Base-by-base conservation (phyloP, 2,329 filamentous ascomycete genomes). In the Madurella fahalii region DNA sequence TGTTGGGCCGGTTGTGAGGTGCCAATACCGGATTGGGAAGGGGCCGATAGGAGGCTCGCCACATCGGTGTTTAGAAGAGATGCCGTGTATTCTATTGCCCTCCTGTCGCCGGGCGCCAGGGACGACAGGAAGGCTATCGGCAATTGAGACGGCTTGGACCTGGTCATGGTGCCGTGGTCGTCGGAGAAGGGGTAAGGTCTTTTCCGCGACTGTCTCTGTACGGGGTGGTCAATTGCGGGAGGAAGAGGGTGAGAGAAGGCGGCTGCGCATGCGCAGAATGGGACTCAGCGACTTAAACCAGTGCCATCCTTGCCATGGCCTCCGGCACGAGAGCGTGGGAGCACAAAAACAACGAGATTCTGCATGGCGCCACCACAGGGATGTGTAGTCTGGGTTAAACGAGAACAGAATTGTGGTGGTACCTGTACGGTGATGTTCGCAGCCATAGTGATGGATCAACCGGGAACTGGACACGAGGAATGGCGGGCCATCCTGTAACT, bases 181-280 rank as follows among this genome's bases (percentile, higher is more conserved):
- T 49, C 47, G 18, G 34, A 9, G 16, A 49, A 49, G 25, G 47
- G 37, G 40, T 17, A 49, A n/a, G 47, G 37, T 41, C 47, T 16
- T 13, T 49, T 49, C 7, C n/a, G n/a, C 30, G 17, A 37, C 34
- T 37, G 47, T 17, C 40, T 49, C 37, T 49, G 37, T 25, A 25
- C 7, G 7, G 17, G 25, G 30, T 17, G 18, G 47, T 49, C 18
- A 49, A 49, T 34, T 12, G 25, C 25, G 37, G 25, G 20, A n/a
- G 11, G 20, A 30, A 40, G 15, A 18, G n/a, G 7, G 18, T n/a
- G 9, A 9, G 2, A 37, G 13, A 37, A 9, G 25, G 25, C 7
- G 25, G 25, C 7, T 37, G 13, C 34, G 11, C 9, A 37, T 15
- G 25, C 11, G 34, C 34, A 37, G 34, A 37, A 11, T 12, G 34